Base-by-base conservation (phyloP, 208 protist genomes). In the Leishmania amazonensis region DNA sequence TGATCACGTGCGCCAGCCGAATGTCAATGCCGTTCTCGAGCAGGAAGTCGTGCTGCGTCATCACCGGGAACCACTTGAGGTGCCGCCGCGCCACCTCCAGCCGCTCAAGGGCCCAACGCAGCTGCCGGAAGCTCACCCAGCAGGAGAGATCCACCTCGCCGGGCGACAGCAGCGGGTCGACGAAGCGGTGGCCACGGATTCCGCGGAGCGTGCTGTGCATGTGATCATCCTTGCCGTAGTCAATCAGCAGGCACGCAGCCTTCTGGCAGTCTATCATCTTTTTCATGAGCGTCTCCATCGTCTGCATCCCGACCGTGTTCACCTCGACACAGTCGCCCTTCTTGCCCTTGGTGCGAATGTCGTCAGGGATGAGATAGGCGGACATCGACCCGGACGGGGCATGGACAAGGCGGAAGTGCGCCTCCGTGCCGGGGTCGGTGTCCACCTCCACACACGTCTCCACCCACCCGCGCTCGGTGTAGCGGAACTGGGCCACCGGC, bases 151-250 rank as follows among this genome's bases (percentile, higher is more conserved):
- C 96, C n/a, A 97, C 96, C 76, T 98, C 92, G 8, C 96, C 96
- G n/a, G 96, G 96, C 24, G 91, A 96, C 28, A 96, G 85, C 45
- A 98, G 81, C 71, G 94, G 95, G 72, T 97, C 90, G 5, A 98
- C 93, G 76, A 98, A 98, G 86, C 92, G 89, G 83, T 98, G 96
- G 0, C 93, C 94, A 35, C 93, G 91, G 77, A 98, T 98, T 67
- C 94, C 96, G 24, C 93, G 92, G 40, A 98, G 88, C 4, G 96
- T 97, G 86, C 91, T 96, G 75, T 96, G 92, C 92, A 98, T 97
- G 85, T 96, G 85, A 67, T 97, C 91, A 85, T 98, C 95, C 81
- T 96, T 96, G 72, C 96, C 96, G 81, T 98, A 98, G 89, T 98
- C 96, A 60, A 98, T 96, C 35, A 98, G 90, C 47, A 98, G 72